phyloP scores from a whole-genome alignment of 306 rosid species.

The Quercus berberidifolia region DNA sequence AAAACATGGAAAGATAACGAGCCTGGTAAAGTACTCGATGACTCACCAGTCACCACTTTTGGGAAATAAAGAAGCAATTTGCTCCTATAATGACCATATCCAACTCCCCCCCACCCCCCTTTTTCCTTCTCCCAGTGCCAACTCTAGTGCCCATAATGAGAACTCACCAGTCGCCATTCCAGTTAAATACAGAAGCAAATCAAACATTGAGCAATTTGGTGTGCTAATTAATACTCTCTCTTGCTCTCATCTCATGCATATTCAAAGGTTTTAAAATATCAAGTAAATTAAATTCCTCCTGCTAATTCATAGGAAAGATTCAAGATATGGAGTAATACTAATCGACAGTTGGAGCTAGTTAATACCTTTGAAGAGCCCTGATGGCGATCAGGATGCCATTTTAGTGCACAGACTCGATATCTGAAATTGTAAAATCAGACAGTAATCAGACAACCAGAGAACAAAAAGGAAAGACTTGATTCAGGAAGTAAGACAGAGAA shows the following conservation, averaged over 20 bases:
- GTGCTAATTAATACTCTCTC: too few relatives aligned
- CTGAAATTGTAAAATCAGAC: constrained; percentile 32
- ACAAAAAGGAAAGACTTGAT: background rate
- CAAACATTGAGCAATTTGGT: too few relatives aligned
- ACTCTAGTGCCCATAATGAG: too few relatives aligned
- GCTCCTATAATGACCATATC: too few relatives aligned
- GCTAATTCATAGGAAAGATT: background rate
- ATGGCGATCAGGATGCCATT: constrained; percentile 98
- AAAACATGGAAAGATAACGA: background rate
- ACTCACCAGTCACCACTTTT: background rate
- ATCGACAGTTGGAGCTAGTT: background rate
- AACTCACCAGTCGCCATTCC: too few relatives aligned
- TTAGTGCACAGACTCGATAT: constrained; percentile 70
- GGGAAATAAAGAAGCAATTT: too few relatives aligned
- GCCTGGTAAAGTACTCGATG: background rate
- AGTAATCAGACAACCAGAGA: background rate
- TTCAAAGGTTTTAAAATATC: background rate
- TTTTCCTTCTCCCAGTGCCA: too few relatives aligned
- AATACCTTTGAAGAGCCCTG: constrained; percentile 77
- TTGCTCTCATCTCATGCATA: too few relatives aligned
- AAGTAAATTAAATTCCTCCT: background rate
- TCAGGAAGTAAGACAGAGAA: constrained; percentile 3
- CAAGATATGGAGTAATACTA: background rate
- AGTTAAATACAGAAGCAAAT: too few relatives aligned
- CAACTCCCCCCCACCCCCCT: too few relatives aligned